Evolutionary conservation across 208 protist species (phyloP), one percentile per base, ranked within the genome.

Genomic region (Wallacemonas rigidus): DNA sequence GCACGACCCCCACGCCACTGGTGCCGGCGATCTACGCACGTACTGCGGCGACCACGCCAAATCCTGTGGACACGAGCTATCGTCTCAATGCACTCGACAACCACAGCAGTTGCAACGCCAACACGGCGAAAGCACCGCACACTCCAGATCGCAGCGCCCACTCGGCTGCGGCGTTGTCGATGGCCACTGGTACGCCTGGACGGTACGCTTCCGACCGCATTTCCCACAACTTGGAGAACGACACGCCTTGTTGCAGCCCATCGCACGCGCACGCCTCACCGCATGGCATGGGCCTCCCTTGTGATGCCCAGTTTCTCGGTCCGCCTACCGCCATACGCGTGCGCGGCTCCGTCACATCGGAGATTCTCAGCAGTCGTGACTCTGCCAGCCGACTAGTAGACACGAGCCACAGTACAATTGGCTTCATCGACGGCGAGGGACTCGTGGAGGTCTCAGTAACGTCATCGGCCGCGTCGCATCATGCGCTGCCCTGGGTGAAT

Each of bases 331-430:
- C 8, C 8, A 50, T 12, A 12, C 8, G 8, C 5, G 3, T 48
- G 60, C 9, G 41, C 7, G 40, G 8, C 15, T 65, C 41, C 7
- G 40, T 14, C 43, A 15, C 36, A 4, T 65, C 60, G 3, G 60
- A 65, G 41, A 14, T 50, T n/a, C n/a, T 51, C 7, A 65, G 60
- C 60, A 65, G 60, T 36, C 60, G 43, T 38, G 60, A 65, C n/a
- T 65, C 60, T 15, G 26, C 36, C 41, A 53, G 9, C 4, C 11
- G 60, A 9, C 60, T 65, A 3, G 60, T 4, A 12, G 60, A 65
- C 17, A 41, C 36, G 40, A 65, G 60, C 36, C 60, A 65, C 60
- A 65, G 60, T 41, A 65, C 60, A 17, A 38, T 65, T 6, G 60
- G 60, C 14, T 65, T 51, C 40, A 41, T 48, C 40, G 60, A 65